Evolutionary conservation across 306 rosid genomes (phyloP), one percentile per base, ranked within the genome.

Genomic region (Purshia tridentata): DNA sequence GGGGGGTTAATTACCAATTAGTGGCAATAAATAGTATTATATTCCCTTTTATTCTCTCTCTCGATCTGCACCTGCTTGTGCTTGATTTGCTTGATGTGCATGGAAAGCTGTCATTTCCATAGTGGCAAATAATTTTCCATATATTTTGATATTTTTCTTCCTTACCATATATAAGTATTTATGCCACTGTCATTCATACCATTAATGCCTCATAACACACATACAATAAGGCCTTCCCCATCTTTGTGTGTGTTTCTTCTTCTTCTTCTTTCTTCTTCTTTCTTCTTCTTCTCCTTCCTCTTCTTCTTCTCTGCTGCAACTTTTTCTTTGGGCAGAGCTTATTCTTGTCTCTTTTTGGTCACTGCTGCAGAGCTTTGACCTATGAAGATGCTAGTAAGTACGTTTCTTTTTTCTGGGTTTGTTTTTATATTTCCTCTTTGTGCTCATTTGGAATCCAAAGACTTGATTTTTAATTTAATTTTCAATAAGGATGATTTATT

Each of bases 361-460:
- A 56, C 85, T 76, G 65, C 76, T 76, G 81, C 62, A 9, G 56
- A 87, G 81, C 86, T 87, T 88, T 91, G 84, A 86, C 87, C 84
- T 80, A 82, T 79, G 80, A 93, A 83, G 94, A 86, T 93, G 96
- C 94, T 91, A 85, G 98, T 93, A 91, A 86, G 98, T 93, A 91
- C 82, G 96, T 91, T 93, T 88, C 84, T 89, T 79, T 87, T 76
- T 83, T 70, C 13, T 78, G 65, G 54, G 65, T 65, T 75, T 71
- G 1, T 44, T 54, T 22, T 46, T 44, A 1, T 13, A 19, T 1
- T 37, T 23, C 22, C 42, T n/a, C 29, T 57, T 45, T 39, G 39
- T 52, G 14, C 40, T 35, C 72, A 70, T 74, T 47, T 63, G 59
- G 63, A 44, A 47, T 77, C 71, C 72, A 72, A 71, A 72, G 76